Evolutionary conservation across 352 stramenopile species (phyloP), one percentile per base, ranked within the genome.

Genomic region (Phytophthora podocarpi): DNA sequence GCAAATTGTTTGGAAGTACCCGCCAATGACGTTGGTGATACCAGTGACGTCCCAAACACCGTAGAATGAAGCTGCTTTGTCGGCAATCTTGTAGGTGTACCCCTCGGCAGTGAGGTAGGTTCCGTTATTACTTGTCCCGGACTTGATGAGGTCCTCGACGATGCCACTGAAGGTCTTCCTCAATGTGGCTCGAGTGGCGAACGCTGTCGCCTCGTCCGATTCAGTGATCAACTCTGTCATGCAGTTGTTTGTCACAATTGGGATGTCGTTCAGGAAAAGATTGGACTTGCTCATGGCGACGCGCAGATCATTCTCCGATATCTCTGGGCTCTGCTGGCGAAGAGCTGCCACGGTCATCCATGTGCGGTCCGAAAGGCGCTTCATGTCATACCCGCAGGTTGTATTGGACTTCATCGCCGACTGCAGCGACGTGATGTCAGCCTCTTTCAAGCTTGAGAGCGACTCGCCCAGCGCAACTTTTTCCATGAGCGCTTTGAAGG

Each of bases 111-210:
- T 42, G 30, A 52, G 51, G 2, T 51, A 57, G 3, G 64, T 53
- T n/a, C 58, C 64, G 23, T 68, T 68, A 34, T 72, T 54, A 10
- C 58, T 64, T n/a, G n/a, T n/a, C n/a, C n/a, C n/a, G n/a, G n/a
- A n/a, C n/a, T n/a, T n/a, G n/a, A 82, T 60, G 4, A 80, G 49
- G 34, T 70, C 43, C 36, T 80, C 70, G 10, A 82, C 49, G 37
- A 85, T 78, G 28, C 76, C 64, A 27, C 74, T 58, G n/a, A 82
- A 20, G 0, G 73, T 79, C 47, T 68, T 81, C 26, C 73, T 58
- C 10, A 85, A 62, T 4, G 66, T 55, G 21, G 60, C 66, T 36
- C 78, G 73, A 18, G 48, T 70, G 10, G 54, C 18, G 30, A 61
- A 77, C 4, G 61, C 61, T 11, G 21, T 50, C 5, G 11, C 15